These are phyloP conservation scores for Lolium rigidum DNA, from an alignment of 176 grass and related monocot genomes.

Conservation along the genomic window DNA sequence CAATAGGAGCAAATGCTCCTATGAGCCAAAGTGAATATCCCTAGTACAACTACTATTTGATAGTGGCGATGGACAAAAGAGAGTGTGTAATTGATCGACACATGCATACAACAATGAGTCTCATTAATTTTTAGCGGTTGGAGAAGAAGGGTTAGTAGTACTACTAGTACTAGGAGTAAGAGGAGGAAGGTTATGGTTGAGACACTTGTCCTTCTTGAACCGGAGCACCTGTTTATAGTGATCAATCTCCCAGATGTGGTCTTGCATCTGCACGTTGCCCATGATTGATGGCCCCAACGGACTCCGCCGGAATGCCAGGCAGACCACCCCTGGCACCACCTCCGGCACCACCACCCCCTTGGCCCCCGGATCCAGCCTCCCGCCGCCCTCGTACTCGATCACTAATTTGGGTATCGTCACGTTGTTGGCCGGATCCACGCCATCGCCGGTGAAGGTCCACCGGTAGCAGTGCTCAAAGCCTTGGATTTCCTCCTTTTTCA, in stretches of 20 bases:
- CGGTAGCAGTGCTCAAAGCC: constrained; percentile 86
- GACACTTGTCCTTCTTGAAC: constrained; percentile 75
- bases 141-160: too few relatives aligned
- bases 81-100: too few relatives aligned
- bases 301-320: constrained; percentile 52
- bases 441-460: constrained; percentile 53
- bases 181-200: neutral
- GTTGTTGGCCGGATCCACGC: constrained; percentile 28
- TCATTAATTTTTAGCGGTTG: too few relatives aligned
- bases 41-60: too few relatives aligned
- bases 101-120: too few relatives aligned
- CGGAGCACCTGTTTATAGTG: constrained; percentile 18
- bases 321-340: constrained; percentile 55
- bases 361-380: constrained; percentile 54
- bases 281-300: constrained; percentile 39
- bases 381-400: constrained; percentile 53
- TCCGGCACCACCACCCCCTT: constrained; percentile 82
- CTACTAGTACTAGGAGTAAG: too few relatives aligned
- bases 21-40: too few relatives aligned
- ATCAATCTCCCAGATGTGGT: constrained; percentile 92
- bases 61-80: too few relatives aligned
- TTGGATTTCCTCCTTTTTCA: constrained; percentile 37
- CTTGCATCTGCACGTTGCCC: constrained; percentile 87
- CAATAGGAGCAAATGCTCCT: too few relatives aligned
- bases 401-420: constrained; percentile 40